Conservation (phyloP, 2,329 filamentous ascomycete species). For the Diplodia scrobiculata region DNA sequence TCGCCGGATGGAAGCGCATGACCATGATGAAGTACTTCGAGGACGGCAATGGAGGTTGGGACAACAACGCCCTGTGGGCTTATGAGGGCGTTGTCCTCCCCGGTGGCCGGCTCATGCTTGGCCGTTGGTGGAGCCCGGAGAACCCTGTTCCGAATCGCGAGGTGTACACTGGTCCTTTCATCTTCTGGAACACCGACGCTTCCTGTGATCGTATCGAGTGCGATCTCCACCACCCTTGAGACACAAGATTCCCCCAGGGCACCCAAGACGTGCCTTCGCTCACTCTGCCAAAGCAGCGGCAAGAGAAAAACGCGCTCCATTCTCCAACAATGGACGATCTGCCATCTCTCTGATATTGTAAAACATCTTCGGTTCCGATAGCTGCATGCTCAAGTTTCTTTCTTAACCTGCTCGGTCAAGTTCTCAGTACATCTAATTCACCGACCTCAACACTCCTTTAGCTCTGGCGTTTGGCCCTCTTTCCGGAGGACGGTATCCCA, state of each 20-base stretch:
- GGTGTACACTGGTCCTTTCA: conserved; percentile 47
- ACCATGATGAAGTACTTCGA: conserved; percentile 58
- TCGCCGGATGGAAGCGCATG: conserved; percentile 58
- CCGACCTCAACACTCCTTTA: not conserved
- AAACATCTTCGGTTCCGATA: not conserved
- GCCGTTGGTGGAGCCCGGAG: conserved; percentile 52
- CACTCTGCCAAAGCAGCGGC: not conserved
- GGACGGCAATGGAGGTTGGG: conserved; percentile 36
- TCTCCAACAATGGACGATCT: not conserved
- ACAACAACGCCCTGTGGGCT: conserved; percentile 48
- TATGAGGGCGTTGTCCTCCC: conserved; percentile 55
- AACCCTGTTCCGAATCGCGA: conserved; percentile 33
- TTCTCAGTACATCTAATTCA: not conserved
- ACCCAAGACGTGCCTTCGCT: not conserved
- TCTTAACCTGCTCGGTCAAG: not conserved
- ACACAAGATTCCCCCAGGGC: not conserved
- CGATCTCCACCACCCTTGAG: not conserved
- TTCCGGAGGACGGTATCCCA: not conserved
- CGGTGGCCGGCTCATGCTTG: conserved; percentile 51
- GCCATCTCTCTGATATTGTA: not conserved
- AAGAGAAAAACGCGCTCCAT: not conserved
- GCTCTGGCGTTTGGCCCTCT: not conserved
- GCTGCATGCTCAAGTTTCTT: not conserved
- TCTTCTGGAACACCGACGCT: conserved; percentile 48
- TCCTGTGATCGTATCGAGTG: not conserved